phyloP scores from a whole-genome alignment of 2,329 filamentous ascomycete genomes.

The Trichoderma sp. region DNA sequence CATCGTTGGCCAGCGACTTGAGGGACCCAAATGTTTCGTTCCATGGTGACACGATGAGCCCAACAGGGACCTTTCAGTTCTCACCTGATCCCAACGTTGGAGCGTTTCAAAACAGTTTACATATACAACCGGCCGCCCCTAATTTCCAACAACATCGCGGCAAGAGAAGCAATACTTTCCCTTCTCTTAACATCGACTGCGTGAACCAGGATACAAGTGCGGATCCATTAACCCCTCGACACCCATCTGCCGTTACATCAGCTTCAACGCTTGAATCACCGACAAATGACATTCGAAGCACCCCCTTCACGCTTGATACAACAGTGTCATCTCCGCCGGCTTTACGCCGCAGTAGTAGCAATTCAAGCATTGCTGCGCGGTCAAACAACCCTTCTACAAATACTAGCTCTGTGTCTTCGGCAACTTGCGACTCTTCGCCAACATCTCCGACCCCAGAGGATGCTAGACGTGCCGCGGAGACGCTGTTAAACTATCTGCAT shows the following conservation, averaged over 20 bases:
- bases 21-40: slow-evolving; percentile 50
- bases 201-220: slow-evolving; percentile 41
- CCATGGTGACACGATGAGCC: slow-evolving; percentile 68
- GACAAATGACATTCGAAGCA: slow-evolving; percentile 43
- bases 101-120: slow-evolving; percentile 51
- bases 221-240: slow-evolving; percentile 51
- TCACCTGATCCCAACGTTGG: slow-evolving; percentile 69
- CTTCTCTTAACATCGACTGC: slow-evolving; percentile 63
- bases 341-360: slow-evolving; percentile 35
- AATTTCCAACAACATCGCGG: slow-evolving; percentile 64
- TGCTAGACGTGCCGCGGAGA: slow-evolving; percentile 74
- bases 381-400: slow-evolving; percentile 25
- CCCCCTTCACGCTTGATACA: slow-evolving; percentile 44
- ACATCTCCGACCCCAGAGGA: slow-evolving; percentile 79
- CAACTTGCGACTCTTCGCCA: slow-evolving; percentile 52
- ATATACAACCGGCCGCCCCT: slow-evolving; percentile 34
- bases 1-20: slow-evolving; percentile 33
- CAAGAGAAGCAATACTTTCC: slow-evolving; percentile 77
- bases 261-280: slow-evolving; percentile 54
- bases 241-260: slow-evolving; percentile 45
- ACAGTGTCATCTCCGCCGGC: slow-evolving; percentile 39
- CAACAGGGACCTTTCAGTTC: slow-evolving; percentile 70
- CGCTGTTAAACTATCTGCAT: slow-evolving; percentile 78
- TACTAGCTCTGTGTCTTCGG: slow-evolving; percentile 24
- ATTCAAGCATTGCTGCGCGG: slow-evolving; percentile 33